These are phyloP conservation scores for Penicillium occitanis DNA, from an alignment of 2,329 filamentous ascomycete species.

Conservation along the genomic window DNA sequence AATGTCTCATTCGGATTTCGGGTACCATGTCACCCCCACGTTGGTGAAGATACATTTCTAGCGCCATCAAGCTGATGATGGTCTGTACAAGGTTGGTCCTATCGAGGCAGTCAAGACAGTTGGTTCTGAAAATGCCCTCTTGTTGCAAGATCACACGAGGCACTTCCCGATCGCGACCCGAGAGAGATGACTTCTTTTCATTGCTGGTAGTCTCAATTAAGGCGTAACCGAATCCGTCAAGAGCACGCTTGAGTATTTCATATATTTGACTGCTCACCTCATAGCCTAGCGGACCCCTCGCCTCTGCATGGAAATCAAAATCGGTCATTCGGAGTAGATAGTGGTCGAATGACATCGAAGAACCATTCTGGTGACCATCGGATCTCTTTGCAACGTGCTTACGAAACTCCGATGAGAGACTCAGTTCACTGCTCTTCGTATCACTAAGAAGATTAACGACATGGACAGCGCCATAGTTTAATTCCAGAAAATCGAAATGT, in stretches of 20 bases:
- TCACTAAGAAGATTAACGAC: constrained; percentile 93
- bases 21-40: constrained; percentile 66
- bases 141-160: constrained; percentile 77
- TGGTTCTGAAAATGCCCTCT: constrained; percentile 92
- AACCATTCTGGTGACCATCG: constrained; percentile 59
- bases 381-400: constrained; percentile 73
- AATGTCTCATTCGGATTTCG: constrained; percentile 91
- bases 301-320: constrained; percentile 96
- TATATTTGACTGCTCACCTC: constrained; percentile 86
- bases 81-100: constrained; percentile 95
- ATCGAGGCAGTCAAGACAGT: constrained; percentile 94
- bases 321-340: constrained; percentile 77
- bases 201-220: constrained; percentile 65
- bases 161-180: constrained; percentile 36
- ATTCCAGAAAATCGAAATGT: constrained; percentile 84
- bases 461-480: constrained; percentile 85
- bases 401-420: constrained; percentile 77
- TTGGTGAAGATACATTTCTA: constrained; percentile 79
- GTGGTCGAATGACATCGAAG: constrained; percentile 61
- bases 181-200: constrained; percentile 43
- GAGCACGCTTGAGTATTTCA: constrained; percentile 72
- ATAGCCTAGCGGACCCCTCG: constrained; percentile 80
- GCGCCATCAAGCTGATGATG: constrained; percentile 88
- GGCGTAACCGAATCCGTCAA: constrained; percentile 90
- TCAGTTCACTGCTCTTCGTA: constrained; percentile 79